phyloP scores from a whole-genome alignment of 306 rosid species.

The Betula pendula region DNA sequence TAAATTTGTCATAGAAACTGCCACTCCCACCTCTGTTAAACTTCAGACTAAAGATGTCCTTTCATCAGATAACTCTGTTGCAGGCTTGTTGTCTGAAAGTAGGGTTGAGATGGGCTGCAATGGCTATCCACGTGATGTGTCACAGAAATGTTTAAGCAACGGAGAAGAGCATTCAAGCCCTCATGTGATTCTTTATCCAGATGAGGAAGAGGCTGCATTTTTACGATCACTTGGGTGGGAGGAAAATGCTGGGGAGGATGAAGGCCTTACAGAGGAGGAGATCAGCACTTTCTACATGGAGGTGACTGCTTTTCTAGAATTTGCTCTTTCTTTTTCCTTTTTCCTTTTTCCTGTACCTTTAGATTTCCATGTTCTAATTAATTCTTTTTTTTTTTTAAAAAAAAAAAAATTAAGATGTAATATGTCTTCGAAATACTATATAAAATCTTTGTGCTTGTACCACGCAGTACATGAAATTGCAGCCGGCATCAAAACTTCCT shows the following conservation, averaged over 20 bases:
- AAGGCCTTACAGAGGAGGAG: constrained; percentile 43
- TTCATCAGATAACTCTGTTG: background rate
- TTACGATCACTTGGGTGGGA: constrained; percentile 48
- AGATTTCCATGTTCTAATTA: background rate
- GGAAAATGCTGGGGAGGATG: constrained; percentile 32
- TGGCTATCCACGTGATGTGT: constrained; percentile 8
- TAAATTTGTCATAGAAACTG: constrained; percentile 7
- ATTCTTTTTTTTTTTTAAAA: background rate
- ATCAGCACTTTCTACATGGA: constrained; percentile 32
- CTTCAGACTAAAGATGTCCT: background rate
- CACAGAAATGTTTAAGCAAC: constrained; percentile 27
- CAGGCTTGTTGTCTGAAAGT: constrained; percentile 10
- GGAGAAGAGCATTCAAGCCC: constrained; percentile 13
- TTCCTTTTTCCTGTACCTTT: background rate
- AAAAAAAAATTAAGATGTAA: background rate
- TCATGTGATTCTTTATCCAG: constrained; percentile 16
- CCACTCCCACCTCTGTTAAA: background rate
- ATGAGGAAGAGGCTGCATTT: constrained; percentile 39
- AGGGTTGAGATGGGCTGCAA: background rate
- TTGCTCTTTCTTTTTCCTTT: background rate
- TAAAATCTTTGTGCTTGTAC: constrained; percentile 10
- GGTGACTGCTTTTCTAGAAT: constrained; percentile 21
- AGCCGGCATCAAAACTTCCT: constrained; percentile 19
- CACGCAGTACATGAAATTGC: constrained; percentile 33
- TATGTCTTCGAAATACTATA: background rate